phyloP scores from a whole-genome alignment of 2,329 filamentous ascomycete species.

The Xylariaceae sp. region DNA sequence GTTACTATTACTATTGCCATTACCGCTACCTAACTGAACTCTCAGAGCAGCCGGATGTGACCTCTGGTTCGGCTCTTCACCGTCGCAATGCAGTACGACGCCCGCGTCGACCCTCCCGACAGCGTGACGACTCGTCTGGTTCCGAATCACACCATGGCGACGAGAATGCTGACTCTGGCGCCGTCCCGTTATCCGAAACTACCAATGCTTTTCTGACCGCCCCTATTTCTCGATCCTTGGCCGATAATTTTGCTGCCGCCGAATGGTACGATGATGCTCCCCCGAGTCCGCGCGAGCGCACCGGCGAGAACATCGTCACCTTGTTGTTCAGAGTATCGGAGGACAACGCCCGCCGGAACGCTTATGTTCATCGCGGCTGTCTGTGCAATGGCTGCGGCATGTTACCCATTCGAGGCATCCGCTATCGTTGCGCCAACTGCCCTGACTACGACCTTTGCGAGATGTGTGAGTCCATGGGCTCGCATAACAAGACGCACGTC shows the following conservation, averaged over 20 bases:
- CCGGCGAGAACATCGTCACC: conserved; percentile 74
- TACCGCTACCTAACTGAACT: conserved; percentile 18
- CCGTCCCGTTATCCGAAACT: conserved; percentile 29
- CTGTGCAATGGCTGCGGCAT: conserved; percentile 85
- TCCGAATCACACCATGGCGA: conserved; percentile 39
- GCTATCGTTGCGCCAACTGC: conserved; percentile 94
- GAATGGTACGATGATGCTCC: conserved; percentile 49
- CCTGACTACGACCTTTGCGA: conserved; percentile 95
- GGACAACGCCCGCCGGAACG: conserved; percentile 80
- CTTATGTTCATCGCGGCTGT: conserved; percentile 88
- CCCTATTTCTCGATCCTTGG: conserved; percentile 27
- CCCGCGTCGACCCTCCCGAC: conserved; percentile 34
- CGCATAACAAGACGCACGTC: conserved; percentile 84
- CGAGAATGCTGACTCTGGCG: conserved; percentile 37
- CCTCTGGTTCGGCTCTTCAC: conserved; percentile 42
- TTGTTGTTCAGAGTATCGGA: conserved; percentile 89
- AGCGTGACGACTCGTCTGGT: conserved; percentile 34
- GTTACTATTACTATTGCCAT: conserved; percentile 47
- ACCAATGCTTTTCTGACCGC: conserved; percentile 17
- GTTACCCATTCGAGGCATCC: conserved; percentile 82
- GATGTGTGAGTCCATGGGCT: conserved; percentile 72
- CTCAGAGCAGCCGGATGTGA: conserved; percentile 17
- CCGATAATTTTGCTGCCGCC: conserved; percentile 34
- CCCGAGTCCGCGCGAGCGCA: conserved; percentile 41
- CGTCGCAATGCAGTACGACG: conserved; percentile 64